Percentiles rank a stretch among this genome's conserved stretches.
Evolutionary conservation across 306 rosid species (phyloP).

Genomic region (Rubus parviflorus): DNA sequence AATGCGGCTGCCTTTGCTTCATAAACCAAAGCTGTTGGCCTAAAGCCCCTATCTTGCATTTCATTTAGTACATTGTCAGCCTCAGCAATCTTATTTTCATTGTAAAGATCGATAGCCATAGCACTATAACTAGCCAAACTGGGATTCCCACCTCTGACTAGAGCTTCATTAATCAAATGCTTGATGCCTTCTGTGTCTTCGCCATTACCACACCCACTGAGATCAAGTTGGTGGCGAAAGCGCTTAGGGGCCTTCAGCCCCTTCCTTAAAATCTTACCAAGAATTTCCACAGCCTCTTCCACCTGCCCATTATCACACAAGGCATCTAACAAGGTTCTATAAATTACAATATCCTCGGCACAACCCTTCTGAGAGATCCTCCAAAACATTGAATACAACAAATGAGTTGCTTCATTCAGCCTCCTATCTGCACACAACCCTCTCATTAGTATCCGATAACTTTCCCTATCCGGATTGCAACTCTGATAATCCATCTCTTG

Average conservation of each 20-base stretch:
- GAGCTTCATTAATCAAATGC: slow-evolving; percentile 31
- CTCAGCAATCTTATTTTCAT: slow-evolving; percentile 24
- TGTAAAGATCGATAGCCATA: slow-evolving; percentile 42
- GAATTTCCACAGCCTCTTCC: slow-evolving; percentile 41
- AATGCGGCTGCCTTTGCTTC: slow-evolving; percentile 39
- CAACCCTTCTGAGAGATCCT: slow-evolving; percentile 48
- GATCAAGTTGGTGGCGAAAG: slow-evolving; percentile 22
- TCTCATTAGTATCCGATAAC: slow-evolving; percentile 42
- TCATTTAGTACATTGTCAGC: slow-evolving; percentile 32
- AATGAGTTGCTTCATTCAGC: slow-evolving; percentile 42
- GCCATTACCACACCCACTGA: slow-evolving; percentile 8
- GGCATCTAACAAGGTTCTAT: slow-evolving; percentile 39
- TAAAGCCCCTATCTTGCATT: slow-evolving; percentile 34
- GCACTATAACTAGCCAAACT: slow-evolving; percentile 37
- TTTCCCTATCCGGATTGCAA: slow-evolving; percentile 39
- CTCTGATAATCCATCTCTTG: slow-evolving; percentile 45
- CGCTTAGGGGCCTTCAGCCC: slow-evolving; percentile 42
- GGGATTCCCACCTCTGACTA: slow-evolving; percentile 43
- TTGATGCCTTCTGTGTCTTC: slow-evolving; percentile 22
- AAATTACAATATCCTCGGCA: slow-evolving; percentile 44
- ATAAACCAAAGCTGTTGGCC: slow-evolving; percentile 31
- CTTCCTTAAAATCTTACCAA: slow-evolving; percentile 45
- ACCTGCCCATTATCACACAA: slow-evolving; percentile 37
- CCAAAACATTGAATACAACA: slow-evolving; percentile 54
- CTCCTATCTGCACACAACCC: slow-evolving; percentile 42